These are phyloP conservation scores for Hordeum vulgare DNA, from an alignment of 176 grass and related monocot genomes.

Conservation along the genomic window MorexV3_pseudomolecules_assembly NC_058524.1:106007776-106008275, in stretches of 20 bases:
- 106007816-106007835: constrained; percentile 22
- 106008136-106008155: constrained; percentile 28
- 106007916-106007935: constrained; percentile 14
- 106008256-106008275: not conserved
- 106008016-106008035: constrained; percentile 15
- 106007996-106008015: constrained; percentile 34
- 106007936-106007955: constrained; percentile 27
- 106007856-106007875: constrained; percentile 19
- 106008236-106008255: constrained; percentile 5
- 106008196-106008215: constrained; percentile 23
- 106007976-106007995: constrained; percentile 12
- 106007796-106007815: constrained; percentile 37
- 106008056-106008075: constrained; percentile 20
- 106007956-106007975: not conserved
- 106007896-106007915: not conserved
- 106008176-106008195: constrained; percentile 9
- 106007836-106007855: constrained; percentile 16
- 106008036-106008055: constrained; percentile 7
- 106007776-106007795: not conserved
- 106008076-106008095: not conserved
- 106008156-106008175: not conserved
- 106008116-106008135: constrained; percentile 1
- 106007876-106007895: not conserved
- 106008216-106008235: constrained; percentile 5
- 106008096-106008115: constrained; percentile 24